Conservation (phyloP, 495 filamentous ascomycete genomes). For the Penicillium turbatum region DNA sequence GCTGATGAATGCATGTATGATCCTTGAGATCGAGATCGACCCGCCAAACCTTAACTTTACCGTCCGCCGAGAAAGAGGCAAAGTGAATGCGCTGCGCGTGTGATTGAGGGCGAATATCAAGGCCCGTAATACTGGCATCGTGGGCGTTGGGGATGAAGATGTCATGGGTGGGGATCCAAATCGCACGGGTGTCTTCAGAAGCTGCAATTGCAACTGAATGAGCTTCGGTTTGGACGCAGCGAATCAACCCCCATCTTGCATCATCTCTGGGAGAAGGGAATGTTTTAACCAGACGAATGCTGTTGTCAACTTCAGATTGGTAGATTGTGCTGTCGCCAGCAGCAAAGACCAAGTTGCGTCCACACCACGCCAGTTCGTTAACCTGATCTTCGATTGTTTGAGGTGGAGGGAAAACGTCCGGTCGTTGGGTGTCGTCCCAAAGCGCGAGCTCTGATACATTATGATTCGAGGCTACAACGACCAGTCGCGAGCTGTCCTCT, state of each 20-base stretch:
- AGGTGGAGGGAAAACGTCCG: slow-evolving; percentile 40
- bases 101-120: slow-evolving; percentile 39
- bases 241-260: slow-evolving; percentile 39
- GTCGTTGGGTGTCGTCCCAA: slow-evolving; percentile 42
- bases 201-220: slow-evolving; percentile 36
- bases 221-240: slow-evolving; percentile 24
- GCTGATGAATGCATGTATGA: slow-evolving; percentile 51
- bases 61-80: slow-evolving; percentile 51
- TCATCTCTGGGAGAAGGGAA: slow-evolving; percentile 28
- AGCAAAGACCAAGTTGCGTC: slow-evolving; percentile 33
- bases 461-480: slow-evolving; percentile 42
- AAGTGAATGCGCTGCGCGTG: slow-evolving; percentile 32
- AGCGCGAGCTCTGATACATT: slow-evolving; percentile 41
- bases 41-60: slow-evolving; percentile 67
- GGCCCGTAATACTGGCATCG: slow-evolving; percentile 43
- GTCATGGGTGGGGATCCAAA: slow-evolving; percentile 48
- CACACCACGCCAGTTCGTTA: slow-evolving; percentile 39
- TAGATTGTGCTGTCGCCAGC: slow-evolving; percentile 40
- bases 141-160: slow-evolving; percentile 40
- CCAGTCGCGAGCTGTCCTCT: slow-evolving; percentile 34
- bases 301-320: slow-evolving; percentile 41
- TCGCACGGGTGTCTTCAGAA: slow-evolving; percentile 19
- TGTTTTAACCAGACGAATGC: slow-evolving; percentile 36
- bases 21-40: slow-evolving; percentile 54
- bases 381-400: slow-evolving; percentile 37